Evolutionary conservation across 148 eudicot species (phyloP), one percentile per base, ranked within the genome.

Genomic region (Persicaria tinctoria): DNA sequence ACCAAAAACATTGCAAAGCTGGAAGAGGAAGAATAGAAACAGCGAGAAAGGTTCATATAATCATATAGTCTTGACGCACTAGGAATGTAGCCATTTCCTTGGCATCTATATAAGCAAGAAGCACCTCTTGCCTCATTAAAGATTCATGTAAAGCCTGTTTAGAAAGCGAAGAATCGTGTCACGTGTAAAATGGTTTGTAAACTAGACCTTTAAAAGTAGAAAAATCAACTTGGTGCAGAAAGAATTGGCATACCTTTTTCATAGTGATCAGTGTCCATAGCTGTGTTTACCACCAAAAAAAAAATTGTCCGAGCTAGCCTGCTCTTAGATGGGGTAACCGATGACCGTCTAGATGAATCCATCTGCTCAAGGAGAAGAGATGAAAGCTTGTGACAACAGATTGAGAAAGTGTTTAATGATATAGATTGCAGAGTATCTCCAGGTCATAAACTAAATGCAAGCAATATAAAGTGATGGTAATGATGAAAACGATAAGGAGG

Each of bases 301-400:
- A 23, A 23, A 23, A 23, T 0, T 23, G 88, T 83, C 4, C 99
- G 85, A 4, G 89, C 90, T 78, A 90, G 82, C 74, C 92, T 79
- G 80, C 88, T 87, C 88, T 87, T 95, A 68, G 68, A 82, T 38
- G 95, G 86, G 64, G 90, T 84, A 44, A 80, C 85, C 7, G 79
- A 46, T 56, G 81, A 73, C 55, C 79, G 79, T 69, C 81, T 81
- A 59, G 85, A 80, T 10, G 90, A 81, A 77, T 85, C 96, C 97
- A 93, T 93, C 93, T 85, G 89, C 44, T 18, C 8, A 27, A 53
- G 38, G 5, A 47, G 6, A 74, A 47, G 6, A 74, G 76, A 45
- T 13, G 17, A 13, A 38, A 74, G 45, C 14, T 18, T 4, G 23
- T 18, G 70, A 66, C 90, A 1, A 82, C 75, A 7, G 79, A 69